Conservation (phyloP, 2,329 filamentous ascomycete genomes). For the Fusarium hainanense region DNA sequence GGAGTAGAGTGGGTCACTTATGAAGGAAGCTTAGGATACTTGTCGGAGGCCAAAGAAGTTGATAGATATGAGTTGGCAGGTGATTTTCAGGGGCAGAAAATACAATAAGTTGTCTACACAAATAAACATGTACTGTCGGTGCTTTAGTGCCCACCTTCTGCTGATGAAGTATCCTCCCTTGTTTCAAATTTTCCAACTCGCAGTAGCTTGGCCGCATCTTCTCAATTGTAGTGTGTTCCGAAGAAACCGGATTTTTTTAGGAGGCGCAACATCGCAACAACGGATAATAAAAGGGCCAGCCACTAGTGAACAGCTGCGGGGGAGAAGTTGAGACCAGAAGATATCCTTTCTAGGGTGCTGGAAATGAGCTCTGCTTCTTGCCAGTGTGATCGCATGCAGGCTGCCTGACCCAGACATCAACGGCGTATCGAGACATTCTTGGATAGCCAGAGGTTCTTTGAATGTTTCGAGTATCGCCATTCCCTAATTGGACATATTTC, state of each 20-base stretch:
- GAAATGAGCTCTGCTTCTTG: background rate
- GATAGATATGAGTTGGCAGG: no score
- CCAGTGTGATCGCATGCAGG: background rate
- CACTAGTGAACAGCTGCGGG: background rate
- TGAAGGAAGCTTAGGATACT: no score
- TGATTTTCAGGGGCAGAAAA: background rate
- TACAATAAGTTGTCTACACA: background rate
- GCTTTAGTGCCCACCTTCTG: background rate
- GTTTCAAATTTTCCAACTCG: background rate
- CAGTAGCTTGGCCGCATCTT: background rate
- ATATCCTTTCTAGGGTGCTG: background rate
- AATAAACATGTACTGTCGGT: background rate
- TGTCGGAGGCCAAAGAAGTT: no score
- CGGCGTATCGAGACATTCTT: background rate
- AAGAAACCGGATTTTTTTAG: background rate
- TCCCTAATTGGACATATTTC: background rate
- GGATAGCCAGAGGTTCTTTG: background rate
- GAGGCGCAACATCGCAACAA: background rate
- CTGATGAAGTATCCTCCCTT: fast-evolving
- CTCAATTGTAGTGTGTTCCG: background rate
- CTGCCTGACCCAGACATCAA: background rate
- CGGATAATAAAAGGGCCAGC: background rate
- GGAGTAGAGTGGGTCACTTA: no score
- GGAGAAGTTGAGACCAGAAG: background rate
- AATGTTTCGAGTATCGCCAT: background rate